phyloP scores from a whole-genome alignment of 306 rosid species.

The Fragaria iinumae region DNA sequence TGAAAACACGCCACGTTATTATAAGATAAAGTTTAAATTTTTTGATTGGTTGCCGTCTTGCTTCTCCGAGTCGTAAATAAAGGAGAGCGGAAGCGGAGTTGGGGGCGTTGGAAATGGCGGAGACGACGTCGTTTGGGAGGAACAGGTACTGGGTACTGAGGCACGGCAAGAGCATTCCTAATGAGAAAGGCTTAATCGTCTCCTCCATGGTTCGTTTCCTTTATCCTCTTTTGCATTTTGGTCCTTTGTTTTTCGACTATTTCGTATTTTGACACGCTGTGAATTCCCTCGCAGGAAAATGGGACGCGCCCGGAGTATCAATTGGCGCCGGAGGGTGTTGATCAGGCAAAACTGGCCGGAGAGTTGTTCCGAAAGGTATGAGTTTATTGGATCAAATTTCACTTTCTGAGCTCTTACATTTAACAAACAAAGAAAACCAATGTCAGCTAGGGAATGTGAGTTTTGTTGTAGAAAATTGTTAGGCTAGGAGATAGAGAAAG shows the following conservation, averaged over 20 bases:
- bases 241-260: not conserved
- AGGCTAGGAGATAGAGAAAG: not conserved
- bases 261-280: not conserved
- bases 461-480: not conserved
- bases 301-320: conserved; percentile 67
- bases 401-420: not conserved
- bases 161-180: conserved; percentile 93
- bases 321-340: conserved; percentile 67
- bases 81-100: not conserved
- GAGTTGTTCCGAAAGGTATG: conserved; percentile 53
- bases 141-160: conserved; percentile 79
- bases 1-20: not conserved
- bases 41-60: not conserved
- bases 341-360: conserved; percentile 67
- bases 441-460: not conserved
- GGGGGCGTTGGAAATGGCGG: conserved; percentile 26
- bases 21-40: not conserved
- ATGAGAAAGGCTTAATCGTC: conserved; percentile 74
- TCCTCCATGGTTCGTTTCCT: conserved; percentile 56
- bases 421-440: not conserved
- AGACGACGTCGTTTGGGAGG: conserved; percentile 35
- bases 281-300: conserved; percentile 53
- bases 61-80: not conserved
- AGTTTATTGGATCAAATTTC: not conserved
- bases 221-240: not conserved